Evolutionary conservation across 352 stramenopile genomes (phyloP), one percentile per base, ranked within the genome.

Genomic region (Globisporangium nodosum): DNA sequence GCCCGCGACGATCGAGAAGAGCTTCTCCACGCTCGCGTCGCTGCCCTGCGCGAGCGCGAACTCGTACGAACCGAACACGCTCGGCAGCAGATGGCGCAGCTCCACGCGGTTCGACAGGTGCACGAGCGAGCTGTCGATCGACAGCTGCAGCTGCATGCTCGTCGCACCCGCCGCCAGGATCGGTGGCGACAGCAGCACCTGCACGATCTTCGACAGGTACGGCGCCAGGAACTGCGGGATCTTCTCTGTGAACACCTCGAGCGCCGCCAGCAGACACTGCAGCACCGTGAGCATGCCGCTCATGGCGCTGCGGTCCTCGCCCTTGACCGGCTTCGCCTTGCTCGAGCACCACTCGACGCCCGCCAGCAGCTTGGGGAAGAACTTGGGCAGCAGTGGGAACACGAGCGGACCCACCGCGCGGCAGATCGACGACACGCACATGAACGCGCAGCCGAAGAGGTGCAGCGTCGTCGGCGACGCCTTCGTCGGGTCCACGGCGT

Each of bases 181-280:
- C 15, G 72, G 64, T 13, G 83, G 84, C 45, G 76, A 60, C 56
- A 93, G 56, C 27, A 95, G 66, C 15, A 76, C 71, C n/a, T 81
- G 65, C 13, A 91, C 54, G 42, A 88, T 84, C 51, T 66, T 64
- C 21, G 76, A 66, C 54, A 95, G 61, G 68, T 95, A 92, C 45
- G 83, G 80, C 9, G 74, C 81, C 20, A 95, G 58, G 55, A 95
- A 95, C 65, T 90, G 81, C 24, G 84, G 69, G 54, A 95, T 89
- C 59, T 88, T 88, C 56, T 87, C 77, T 0, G 84, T 92, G 56
- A 95, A 91, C 46, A 91, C 78, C 57, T 92, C 82, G 18, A 95
- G 58, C 24, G 86, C 74, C 13, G 76, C 66, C 51, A 95, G 61
- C 40, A 93, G 54, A 54, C 86, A 95, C 58, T 90, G 80, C 21